phyloP scores from a whole-genome alignment of 2,329 filamentous ascomycete species.

The Trichoderma afroharzianum region DNA sequence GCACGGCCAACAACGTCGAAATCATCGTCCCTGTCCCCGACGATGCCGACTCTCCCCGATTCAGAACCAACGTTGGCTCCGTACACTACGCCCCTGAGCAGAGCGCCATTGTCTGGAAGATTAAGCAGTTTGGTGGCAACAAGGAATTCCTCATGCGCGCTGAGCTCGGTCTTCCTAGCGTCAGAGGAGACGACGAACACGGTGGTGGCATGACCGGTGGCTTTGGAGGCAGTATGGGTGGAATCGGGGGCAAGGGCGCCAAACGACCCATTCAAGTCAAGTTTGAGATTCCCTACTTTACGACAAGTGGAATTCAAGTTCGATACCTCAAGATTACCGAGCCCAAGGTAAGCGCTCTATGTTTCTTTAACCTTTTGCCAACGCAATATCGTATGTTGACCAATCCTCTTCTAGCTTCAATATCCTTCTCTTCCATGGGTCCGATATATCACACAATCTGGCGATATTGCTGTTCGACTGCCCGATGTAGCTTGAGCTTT shows the following conservation, averaged over 20 bases:
- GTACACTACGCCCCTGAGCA: slow-evolving; percentile 98
- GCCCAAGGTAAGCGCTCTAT: slow-evolving; percentile 69
- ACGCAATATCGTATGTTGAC: background rate
- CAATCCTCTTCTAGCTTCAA: slow-evolving; percentile 65
- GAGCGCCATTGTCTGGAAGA: slow-evolving; percentile 98
- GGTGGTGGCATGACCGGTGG: slow-evolving; percentile 97
- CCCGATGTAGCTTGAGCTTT: slow-evolving; percentile 73
- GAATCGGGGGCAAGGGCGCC: slow-evolving; percentile 78
- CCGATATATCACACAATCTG: slow-evolving; percentile 96
- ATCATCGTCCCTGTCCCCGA: slow-evolving; percentile 96
- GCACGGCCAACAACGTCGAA: slow-evolving; percentile 97
- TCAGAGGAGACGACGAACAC: slow-evolving; percentile 91
- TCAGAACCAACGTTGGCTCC: slow-evolving; percentile 94
- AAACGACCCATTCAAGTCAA: slow-evolving; percentile 98
- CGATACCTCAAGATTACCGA: slow-evolving; percentile 99
- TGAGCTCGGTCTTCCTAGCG: slow-evolving; percentile 88
- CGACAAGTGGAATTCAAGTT: slow-evolving; percentile 98
- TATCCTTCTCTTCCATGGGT: slow-evolving; percentile 98
- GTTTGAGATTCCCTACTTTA: slow-evolving; percentile 99
- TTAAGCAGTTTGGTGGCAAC: slow-evolving; percentile 97
- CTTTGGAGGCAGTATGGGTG: slow-evolving; percentile 95
- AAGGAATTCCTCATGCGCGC: slow-evolving; percentile 99
- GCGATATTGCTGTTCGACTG: slow-evolving; percentile 90
- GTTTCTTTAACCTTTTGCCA: background rate
- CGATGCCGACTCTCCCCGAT: slow-evolving; percentile 91